Evolutionary conservation across 2,329 filamentous ascomycete genomes (phyloP).

Genomic region (Pseudogymnoascus sp.): DNA sequence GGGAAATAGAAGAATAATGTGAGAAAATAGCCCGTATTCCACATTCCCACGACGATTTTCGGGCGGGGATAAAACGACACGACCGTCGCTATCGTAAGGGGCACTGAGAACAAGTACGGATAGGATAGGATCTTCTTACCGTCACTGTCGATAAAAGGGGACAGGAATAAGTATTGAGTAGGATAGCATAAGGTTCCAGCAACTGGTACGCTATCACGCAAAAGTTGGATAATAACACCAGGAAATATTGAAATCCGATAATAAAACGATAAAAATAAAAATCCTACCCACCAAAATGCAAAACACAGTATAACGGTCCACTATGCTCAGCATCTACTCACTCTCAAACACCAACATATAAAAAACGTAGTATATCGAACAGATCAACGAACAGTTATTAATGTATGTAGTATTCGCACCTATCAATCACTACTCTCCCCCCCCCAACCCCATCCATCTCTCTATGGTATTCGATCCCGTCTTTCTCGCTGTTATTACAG

Average conservation of each 20-base stretch:
- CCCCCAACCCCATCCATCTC: not conserved
- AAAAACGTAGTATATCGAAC: not conserved
- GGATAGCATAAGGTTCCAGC: not conserved
- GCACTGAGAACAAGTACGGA: not conserved
- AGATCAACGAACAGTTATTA: not conserved
- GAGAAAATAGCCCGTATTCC: not conserved
- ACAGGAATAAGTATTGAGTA: not conserved
- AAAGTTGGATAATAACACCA: not conserved
- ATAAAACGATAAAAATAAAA: not conserved
- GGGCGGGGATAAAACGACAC: not conserved
- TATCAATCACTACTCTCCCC: not conserved
- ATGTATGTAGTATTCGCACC: conserved; percentile 1
- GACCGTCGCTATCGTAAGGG: not conserved
- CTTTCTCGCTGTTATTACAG: not conserved
- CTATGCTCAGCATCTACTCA: no score
- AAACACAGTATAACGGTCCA: no score
- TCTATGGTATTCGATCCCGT: not conserved
- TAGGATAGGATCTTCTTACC: not conserved
- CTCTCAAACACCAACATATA: not conserved
- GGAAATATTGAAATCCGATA: not conserved
- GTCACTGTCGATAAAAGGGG: not conserved
- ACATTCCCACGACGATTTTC: not conserved
- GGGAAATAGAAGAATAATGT: not conserved
- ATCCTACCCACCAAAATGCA: no score
- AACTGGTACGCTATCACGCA: not conserved